These are phyloP conservation scores for Cordia subcordata DNA, from an alignment of 257 asterid species.

Conservation along the genomic window DNA sequence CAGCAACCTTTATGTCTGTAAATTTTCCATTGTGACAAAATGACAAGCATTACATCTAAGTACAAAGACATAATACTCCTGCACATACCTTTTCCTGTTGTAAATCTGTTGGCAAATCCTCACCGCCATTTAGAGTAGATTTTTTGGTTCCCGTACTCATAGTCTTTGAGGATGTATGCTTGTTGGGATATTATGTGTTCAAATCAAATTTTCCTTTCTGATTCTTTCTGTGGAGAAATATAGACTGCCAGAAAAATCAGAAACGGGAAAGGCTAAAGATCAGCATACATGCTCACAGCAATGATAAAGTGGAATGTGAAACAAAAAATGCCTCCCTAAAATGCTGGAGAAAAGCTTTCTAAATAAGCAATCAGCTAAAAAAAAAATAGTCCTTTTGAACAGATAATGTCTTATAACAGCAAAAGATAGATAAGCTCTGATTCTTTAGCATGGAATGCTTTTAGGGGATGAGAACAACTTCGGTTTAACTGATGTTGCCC, in stretches of 20 bases:
- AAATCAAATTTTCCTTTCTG: conserved; percentile 2
- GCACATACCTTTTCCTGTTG: conserved; percentile 56
- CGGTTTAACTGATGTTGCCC: too few relatives aligned
- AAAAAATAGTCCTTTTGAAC: too few relatives aligned
- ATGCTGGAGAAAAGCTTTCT: too few relatives aligned
- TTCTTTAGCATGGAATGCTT: too few relatives aligned
- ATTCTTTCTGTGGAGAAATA: conserved; percentile 2
- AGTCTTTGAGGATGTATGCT: conserved; percentile 13
- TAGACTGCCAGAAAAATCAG: not conserved
- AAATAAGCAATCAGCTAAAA: too few relatives aligned
- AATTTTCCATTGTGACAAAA: not conserved
- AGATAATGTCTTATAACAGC: too few relatives aligned
- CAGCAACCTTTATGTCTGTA: not conserved
- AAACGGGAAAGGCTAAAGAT: not conserved
- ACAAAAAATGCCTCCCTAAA: not conserved
- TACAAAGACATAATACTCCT: not conserved
- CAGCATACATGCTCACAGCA: not conserved
- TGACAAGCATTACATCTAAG: not conserved
- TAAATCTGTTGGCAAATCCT: conserved; percentile 32
- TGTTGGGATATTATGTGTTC: not conserved
- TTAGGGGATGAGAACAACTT: too few relatives aligned
- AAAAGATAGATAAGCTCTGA: too few relatives aligned
- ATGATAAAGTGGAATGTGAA: not conserved
- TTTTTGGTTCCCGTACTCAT: conserved; percentile 41
- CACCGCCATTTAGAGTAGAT: conserved; percentile 32